Evolutionary conservation across 257 asterid species (phyloP), one percentile per base, ranked within the genome.

Genomic region (Nicotiana sylvestris): DNA sequence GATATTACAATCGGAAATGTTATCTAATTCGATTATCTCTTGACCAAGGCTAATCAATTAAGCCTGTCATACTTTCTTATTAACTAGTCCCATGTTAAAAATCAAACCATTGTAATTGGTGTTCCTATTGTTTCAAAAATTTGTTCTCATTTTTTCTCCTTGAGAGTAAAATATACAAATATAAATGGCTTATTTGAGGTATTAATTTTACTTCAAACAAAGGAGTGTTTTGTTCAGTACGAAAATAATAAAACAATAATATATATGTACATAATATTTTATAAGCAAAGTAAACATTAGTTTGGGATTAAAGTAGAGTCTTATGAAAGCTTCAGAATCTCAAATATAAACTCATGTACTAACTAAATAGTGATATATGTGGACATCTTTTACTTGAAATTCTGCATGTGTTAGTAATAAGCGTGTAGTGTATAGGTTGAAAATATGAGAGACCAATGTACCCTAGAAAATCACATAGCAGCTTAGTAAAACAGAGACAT

Each of bases 401-500:
- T 53, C 17, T 53, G 17, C 57, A 43, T 43, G 49, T 39, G 77
- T 21, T 49, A 46, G 37, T 72, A 43, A 72, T 49, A 25, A 25
- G 39, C 49, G n/a, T 46, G 7, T 72, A 11, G n/a, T 74, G 27
- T 25, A 49, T 49, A 72, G 15, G 62, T 7, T 74, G 76, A 80
- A 39, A 80, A 62, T 56, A 43, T 64, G 77, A 80, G 81, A 60
- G 69, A 79, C 83, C 81, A 80, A 74, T 33, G 76, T 80, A 61
- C 81, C 51, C 64, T 46, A 76, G 84, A 72, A 76, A 84, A 62
- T 66, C 70, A 85, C 79, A 80, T 86, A 87, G 80, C 82, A 86
- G 90, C 84, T 82, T 84, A 86, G 84, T 82, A 87, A 84, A 86
- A 87, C 83, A 88, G 86, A 87, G 97, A 95, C 96, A 95, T 87